Evolutionary conservation across 2,329 filamentous ascomycete genomes (phyloP), one percentile per base, ranked within the genome.

Genomic region (Tolypocladium album): DNA sequence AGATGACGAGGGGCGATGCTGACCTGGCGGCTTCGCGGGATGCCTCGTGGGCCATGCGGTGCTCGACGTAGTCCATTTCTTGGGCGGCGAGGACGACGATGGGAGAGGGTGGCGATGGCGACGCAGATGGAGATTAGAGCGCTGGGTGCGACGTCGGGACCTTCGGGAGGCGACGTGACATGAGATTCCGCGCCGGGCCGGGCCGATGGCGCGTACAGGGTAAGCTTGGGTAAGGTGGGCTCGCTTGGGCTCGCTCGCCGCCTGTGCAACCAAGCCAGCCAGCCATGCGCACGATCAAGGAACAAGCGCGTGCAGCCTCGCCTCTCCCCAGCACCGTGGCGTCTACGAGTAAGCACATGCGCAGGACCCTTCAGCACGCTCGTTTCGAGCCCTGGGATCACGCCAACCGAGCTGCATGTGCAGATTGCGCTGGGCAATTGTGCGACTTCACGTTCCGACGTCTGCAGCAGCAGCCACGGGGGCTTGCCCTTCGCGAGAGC

Each of bases 31-130:
- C 67, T 64, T 74, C 77, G 66, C 78, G 75, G 59, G 71, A 75
- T 63, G 79, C 81, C 70, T 82, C 78, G 62, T 84, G 78, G 65
- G 76, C 77, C 67, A 84, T 76, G 63, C 80, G 79, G 62, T 82
- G 78, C 68, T 82, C 76, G 66, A 84, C 78, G 75, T 84, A 82
- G 60, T 85, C 82, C 82, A 84, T 84, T 22, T 8, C 45, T 55
- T 24, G 12, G 17, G 50, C 50, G 8, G 50, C 50, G 50, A 36
- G 50, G 12, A 3, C n/a, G 50, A 20, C 2, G 50, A 3, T 36
- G 31, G 6, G 31, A 15, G 11, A 7, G 3, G 6, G 47, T 45
- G 39, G 20, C 2, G 12, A 40, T 39, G 39, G 20, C 1, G 12
- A 40, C 27, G 40, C 11, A 6, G 43, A 13, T 47, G 43, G 43